phyloP scores from a whole-genome alignment of 495 filamentous ascomycete species.

The Cenococcum geophilum region DNA sequence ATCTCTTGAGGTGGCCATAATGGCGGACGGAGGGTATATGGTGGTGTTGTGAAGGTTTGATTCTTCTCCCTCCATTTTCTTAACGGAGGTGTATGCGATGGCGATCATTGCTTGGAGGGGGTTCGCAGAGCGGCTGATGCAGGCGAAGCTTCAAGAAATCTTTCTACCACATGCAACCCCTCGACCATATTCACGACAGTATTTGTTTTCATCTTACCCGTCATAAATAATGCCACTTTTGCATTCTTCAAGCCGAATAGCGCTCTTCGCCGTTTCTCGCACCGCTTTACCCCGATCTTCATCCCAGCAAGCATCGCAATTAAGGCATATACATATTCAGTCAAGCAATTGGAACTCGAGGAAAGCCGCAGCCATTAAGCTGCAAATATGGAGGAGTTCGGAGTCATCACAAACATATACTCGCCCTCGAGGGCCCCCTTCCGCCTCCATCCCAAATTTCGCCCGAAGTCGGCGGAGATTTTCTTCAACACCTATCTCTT shows the following conservation, averaged over 20 bases:
- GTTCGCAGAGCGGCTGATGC: constrained; percentile 2
- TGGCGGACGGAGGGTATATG: constrained; percentile 7
- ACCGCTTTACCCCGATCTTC: neutral
- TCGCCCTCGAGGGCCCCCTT: neutral
- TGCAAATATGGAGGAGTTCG: neutral
- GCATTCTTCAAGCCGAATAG: neutral
- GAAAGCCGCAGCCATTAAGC: neutral
- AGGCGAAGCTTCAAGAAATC: constrained; percentile 1
- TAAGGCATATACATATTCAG: constrained; percentile 9
- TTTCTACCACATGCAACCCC: neutral
- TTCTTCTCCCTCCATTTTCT: constrained; percentile 8
- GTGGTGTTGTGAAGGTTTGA: constrained; percentile 9
- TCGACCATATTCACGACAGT: too few relatives aligned
- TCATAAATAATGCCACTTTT: neutral
- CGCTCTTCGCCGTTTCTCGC: neutral
- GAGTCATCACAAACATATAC: neutral
- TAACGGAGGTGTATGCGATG: neutral
- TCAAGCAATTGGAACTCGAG: constrained; percentile 1
- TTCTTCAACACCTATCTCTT: constrained; percentile 52
- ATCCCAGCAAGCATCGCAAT: constrained; percentile 1
- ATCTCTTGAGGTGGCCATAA: constrained; percentile 43
- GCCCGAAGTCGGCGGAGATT: constrained; percentile 49
- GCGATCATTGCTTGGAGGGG: neutral
- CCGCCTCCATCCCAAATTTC: constrained; percentile 1
- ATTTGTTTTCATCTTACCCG: neutral